Conservation (phyloP, 371 early-diverging fungal species). For the Actinomucor elegans region DNA sequence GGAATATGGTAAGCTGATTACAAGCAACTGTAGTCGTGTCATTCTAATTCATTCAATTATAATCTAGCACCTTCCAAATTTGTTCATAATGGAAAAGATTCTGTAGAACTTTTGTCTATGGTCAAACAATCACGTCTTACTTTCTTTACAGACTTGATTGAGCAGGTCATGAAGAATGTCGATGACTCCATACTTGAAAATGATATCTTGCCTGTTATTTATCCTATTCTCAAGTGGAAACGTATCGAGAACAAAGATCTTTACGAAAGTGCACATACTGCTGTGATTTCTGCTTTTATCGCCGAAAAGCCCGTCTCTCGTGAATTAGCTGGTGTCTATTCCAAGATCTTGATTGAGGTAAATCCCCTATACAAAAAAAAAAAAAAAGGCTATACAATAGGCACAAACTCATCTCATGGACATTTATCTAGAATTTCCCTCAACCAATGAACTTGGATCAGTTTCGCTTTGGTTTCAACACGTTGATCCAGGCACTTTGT, state of each 20-base stretch:
- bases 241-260: constrained; percentile 46
- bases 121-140: constrained; percentile 45
- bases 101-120: constrained; percentile 30
- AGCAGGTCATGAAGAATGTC: constrained; percentile 48
- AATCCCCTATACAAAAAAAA: background rate
- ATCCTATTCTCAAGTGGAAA: constrained; percentile 55
- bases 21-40: background rate
- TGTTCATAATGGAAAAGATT: constrained; percentile 12
- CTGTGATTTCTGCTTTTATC: constrained; percentile 52
- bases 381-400: background rate
- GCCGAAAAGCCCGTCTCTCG: constrained; percentile 49
- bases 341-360: constrained; percentile 50
- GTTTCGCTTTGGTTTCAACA: constrained; percentile 57
- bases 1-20: constrained; percentile 35
- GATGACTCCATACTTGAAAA: constrained; percentile 50
- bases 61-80: constrained; percentile 15
- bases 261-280: constrained; percentile 66
- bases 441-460: constrained; percentile 59
- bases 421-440: constrained; percentile 60
- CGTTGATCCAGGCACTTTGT: constrained; percentile 57
- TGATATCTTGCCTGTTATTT: constrained; percentile 55
- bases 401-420: background rate
- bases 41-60: background rate
- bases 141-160: constrained; percentile 56
- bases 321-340: constrained; percentile 50